Percentiles rank a stretch among this genome's conserved stretches.
These are phyloP conservation scores for Leavenworthia alabamica DNA, from an alignment of 345 rosid genomes.

Conservation along the genomic window DNA sequence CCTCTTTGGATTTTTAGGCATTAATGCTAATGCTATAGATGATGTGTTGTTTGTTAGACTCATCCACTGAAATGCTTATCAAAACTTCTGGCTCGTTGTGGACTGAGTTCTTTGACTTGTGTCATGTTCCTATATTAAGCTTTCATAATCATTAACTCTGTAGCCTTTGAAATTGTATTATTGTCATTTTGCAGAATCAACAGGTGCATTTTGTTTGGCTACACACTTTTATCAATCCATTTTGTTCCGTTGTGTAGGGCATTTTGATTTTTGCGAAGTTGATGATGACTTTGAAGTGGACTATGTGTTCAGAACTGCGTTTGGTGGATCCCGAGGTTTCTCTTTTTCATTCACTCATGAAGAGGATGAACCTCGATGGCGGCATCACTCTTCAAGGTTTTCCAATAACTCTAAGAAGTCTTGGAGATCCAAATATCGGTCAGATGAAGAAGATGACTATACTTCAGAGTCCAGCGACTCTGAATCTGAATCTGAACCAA, in stretches of 20 bases:
- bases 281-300: conserved; percentile 50
- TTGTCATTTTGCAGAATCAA: neutral
- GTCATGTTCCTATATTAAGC: neutral
- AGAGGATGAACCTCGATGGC: conserved; percentile 42
- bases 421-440: conserved; percentile 37
- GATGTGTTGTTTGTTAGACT: neutral
- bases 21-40: neutral
- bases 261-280: conserved; percentile 55
- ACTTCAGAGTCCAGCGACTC: conserved; percentile 46
- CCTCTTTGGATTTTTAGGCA: neutral
- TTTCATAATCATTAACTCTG: neutral
- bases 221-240: neutral
- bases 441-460: conserved; percentile 43
- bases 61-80: neutral
- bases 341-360: conserved; percentile 58
- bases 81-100: neutral
- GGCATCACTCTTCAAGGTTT: conserved; percentile 26
- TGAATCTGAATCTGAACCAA: conserved; percentile 34
- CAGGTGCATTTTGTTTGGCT: conserved; percentile 3
- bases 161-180: neutral
- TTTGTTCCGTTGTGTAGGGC: conserved; percentile 36
- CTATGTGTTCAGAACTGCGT: conserved; percentile 51
- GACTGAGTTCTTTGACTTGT: neutral
- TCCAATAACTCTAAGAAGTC: conserved; percentile 36
- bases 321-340: conserved; percentile 51